Conservation (phyloP, 495 filamentous ascomycete genomes). For the Hypoxylon fragiforme region DNA sequence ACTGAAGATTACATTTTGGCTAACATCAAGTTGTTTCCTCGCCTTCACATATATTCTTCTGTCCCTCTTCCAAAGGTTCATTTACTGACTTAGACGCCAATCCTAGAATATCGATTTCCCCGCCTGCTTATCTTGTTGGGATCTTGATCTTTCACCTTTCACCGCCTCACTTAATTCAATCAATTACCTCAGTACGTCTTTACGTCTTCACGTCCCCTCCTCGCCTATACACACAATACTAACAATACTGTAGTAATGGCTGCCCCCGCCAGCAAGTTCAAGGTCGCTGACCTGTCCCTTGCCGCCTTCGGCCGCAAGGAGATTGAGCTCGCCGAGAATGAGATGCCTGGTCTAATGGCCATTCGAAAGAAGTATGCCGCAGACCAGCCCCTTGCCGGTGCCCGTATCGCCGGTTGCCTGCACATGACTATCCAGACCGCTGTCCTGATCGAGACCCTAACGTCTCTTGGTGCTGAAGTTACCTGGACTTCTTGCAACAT, state of each 20-base stretch:
- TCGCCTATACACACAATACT: not conserved
- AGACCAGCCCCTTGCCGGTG: constrained; percentile 90
- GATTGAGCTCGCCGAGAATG: constrained; percentile 98
- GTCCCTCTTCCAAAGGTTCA: not conserved
- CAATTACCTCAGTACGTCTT: constrained; percentile 17
- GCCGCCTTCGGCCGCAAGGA: constrained; percentile 98
- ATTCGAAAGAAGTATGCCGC: constrained; percentile 86
- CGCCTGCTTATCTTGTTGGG: constrained; percentile 10
- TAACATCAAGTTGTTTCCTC: not conserved
- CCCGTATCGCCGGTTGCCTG: constrained; percentile 91
- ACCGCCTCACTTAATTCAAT: constrained; percentile 17
- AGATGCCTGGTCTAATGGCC: constrained; percentile 97
- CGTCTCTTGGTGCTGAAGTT: constrained; percentile 90
- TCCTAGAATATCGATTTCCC: constrained; percentile 14
- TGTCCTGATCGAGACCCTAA: constrained; percentile 97
- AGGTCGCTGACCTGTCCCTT: constrained; percentile 97
- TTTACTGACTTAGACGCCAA: constrained; percentile 10
- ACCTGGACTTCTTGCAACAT: constrained; percentile 99
- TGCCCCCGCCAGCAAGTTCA: constrained; percentile 90
- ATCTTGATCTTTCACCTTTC: constrained; percentile 9
- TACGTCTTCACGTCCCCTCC: not conserved
- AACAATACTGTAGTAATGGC: constrained; percentile 48
- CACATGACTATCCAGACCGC: constrained; percentile 99
- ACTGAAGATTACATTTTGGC: not conserved
- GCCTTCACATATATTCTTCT: not conserved